Conservation (phyloP, 2,329 filamentous ascomycete genomes). For the Botrytis sinoallii region DNA sequence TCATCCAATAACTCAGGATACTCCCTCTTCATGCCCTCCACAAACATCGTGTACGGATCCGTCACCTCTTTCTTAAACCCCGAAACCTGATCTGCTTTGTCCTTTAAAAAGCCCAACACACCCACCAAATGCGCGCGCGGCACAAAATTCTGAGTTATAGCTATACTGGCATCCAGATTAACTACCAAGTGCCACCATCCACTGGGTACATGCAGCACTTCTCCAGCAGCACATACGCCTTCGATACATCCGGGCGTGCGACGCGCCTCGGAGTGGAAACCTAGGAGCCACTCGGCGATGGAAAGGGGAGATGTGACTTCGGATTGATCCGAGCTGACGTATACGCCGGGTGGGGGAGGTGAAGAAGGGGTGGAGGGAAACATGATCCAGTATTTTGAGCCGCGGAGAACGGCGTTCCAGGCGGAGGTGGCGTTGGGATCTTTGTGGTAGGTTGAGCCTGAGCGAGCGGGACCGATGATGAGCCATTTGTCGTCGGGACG, state of each 20-base stretch:
- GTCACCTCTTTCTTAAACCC: conserved; percentile 72
- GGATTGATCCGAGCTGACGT: conserved; percentile 81
- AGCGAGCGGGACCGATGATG: conserved; percentile 82
- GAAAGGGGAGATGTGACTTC: conserved; percentile 92
- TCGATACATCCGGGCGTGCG: conserved; percentile 74
- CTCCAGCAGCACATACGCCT: conserved; percentile 78
- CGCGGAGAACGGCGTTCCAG: conserved; percentile 91
- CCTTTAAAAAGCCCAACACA: conserved; percentile 74
- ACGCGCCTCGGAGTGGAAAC: conserved; percentile 82
- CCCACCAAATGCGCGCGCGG: conserved; percentile 67
- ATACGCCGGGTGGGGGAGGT: conserved; percentile 74
- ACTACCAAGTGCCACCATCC: conserved; percentile 98
- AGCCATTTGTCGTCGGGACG: conserved; percentile 89
- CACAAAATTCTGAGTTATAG: conserved; percentile 94
- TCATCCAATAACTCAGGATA: conserved; percentile 67
- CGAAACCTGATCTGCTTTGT: conserved; percentile 82
- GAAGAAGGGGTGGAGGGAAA: conserved; percentile 64
- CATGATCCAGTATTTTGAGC: conserved; percentile 98
- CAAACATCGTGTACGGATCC: conserved; percentile 74
- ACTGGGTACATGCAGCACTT: conserved; percentile 87
- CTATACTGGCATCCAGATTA: conserved; percentile 80
- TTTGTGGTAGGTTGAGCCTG: conserved; percentile 94
- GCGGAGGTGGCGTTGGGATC: conserved; percentile 71
- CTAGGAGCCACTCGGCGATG: conserved; percentile 94
- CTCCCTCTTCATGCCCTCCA: conserved; percentile 59